A percentile compares a stretch with the other conserved stretches of the same genome.
Conservation (phyloP, 2,329 filamentous ascomycete species). For the Trichoderma harzianum region DNA sequence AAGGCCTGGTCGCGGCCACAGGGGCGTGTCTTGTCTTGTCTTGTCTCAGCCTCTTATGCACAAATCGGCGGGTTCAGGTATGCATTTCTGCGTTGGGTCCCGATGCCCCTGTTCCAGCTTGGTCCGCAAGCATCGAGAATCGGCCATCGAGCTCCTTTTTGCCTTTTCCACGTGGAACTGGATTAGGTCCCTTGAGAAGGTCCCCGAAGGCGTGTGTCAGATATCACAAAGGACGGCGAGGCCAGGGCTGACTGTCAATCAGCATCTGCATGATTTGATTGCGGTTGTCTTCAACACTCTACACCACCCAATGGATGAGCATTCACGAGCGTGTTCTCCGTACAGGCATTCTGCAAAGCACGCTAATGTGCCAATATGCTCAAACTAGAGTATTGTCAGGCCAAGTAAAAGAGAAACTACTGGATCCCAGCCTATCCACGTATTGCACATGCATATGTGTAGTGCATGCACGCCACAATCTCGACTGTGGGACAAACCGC, state of each 20-base stretch:
- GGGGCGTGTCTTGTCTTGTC: background rate
- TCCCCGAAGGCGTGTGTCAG: background rate
- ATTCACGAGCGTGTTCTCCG: background rate
- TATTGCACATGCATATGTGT: background rate
- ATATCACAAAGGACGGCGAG: background rate
- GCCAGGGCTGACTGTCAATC: background rate
- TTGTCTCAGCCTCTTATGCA: constrained; percentile 7
- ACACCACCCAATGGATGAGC: background rate
- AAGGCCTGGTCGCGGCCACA: background rate
- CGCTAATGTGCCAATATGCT: background rate
- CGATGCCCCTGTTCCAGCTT: background rate
- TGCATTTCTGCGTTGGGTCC: background rate
- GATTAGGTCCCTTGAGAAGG: background rate
- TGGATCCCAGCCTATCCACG: background rate
- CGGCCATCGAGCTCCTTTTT: background rate
- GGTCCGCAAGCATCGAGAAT: background rate
- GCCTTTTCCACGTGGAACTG: background rate
- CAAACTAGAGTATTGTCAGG: background rate
- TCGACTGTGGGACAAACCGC: background rate
- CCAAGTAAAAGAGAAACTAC: background rate
- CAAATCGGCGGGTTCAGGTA: background rate
- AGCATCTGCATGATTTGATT: background rate
- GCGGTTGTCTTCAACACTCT: background rate
- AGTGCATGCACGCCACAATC: background rate
- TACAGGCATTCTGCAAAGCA: background rate